These are phyloP conservation scores for Acer saccharum DNA, from an alignment of 345 rosid genomes.

Conservation along the genomic window DNA sequence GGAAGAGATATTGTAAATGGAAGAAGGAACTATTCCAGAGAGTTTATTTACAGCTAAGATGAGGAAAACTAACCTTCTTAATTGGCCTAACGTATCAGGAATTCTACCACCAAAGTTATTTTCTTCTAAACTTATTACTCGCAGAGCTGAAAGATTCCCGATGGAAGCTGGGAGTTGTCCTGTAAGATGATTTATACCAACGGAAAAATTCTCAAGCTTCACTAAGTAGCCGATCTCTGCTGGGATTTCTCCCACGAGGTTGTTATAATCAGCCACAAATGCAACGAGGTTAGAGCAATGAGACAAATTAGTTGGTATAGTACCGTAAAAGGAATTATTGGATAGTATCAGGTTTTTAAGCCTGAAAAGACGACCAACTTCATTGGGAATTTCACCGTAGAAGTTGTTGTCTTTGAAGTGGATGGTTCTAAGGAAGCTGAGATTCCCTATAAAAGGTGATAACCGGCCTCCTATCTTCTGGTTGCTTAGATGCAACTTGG, in stretches of 20 bases:
- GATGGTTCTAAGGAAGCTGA: not conserved
- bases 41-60: slow-evolving; percentile 10
- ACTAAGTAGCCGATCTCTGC: not conserved
- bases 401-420: not conserved
- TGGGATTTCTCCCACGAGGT: slow-evolving; percentile 2
- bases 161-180: slow-evolving; percentile 24
- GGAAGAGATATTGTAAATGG: slow-evolving; percentile 22
- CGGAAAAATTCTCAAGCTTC: not conserved
- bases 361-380: slow-evolving; percentile 13
- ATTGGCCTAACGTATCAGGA: slow-evolving; percentile 13
- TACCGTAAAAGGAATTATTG: not conserved
- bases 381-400: slow-evolving; percentile 11
- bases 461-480: not conserved
- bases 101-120: slow-evolving; percentile 24
- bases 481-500: not conserved
- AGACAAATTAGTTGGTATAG: no score
- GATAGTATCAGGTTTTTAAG: not conserved
- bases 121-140: not conserved
- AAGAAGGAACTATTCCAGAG: slow-evolving; percentile 18
- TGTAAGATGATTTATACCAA: not conserved
- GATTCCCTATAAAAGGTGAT: not conserved
- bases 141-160: slow-evolving; percentile 20
- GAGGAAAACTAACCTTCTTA: slow-evolving; percentile 4
- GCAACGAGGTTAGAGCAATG: no score
- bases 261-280: not conserved